Evolutionary conservation across 2,329 filamentous ascomycete genomes (phyloP), one percentile per base, ranked within the genome.

Genomic region (Penicillium sp.): DNA sequence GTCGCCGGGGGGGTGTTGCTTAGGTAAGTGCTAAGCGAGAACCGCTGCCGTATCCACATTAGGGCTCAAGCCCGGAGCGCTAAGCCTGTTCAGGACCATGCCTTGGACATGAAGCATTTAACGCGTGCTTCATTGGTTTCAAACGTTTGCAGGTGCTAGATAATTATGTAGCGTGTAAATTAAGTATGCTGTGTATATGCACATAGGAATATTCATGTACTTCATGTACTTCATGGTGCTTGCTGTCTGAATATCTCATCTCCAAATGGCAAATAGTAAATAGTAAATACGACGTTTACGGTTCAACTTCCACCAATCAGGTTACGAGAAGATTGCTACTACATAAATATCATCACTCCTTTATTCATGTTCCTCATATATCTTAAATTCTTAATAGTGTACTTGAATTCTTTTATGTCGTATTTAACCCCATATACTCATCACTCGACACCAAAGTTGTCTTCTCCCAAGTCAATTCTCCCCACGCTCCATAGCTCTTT

Each of bases 401-500:
- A 43, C 14, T 3, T 11, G 20, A 43, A 11, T 21, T 23, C 11
- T 23, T 21, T 43, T 7, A 40, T 18, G 16, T 5, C 33, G 30
- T 16, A 18, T 20, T 7, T 40, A 40, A 9, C 6, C n/a, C 3
- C 18, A 16, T 40, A 30, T 6, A 21, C 40, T 45, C 45, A 65
- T 68, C 63, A 68, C 55, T 72, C 66, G 56, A 74, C 70, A 58
- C 58, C 64, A 61, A 72, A 68, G 28, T 64, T 61, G 38, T 70
- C 74, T 57, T 90, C 89, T 8, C 83, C 88, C 47, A 92, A 76
- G 70, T 97, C 93, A 50, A 96, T 86, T 74, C 88, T 92, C 5
- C 94, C 94, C 50, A 99, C 88, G 70, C 90, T 94, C 92, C 91
- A 96, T 61, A 99, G 86, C 78, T 99, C 94, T 73, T 85, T 88